Evolutionary conservation across 2,329 filamentous ascomycete genomes (phyloP).

Genomic region (Fusarium verticillioides): DNA sequence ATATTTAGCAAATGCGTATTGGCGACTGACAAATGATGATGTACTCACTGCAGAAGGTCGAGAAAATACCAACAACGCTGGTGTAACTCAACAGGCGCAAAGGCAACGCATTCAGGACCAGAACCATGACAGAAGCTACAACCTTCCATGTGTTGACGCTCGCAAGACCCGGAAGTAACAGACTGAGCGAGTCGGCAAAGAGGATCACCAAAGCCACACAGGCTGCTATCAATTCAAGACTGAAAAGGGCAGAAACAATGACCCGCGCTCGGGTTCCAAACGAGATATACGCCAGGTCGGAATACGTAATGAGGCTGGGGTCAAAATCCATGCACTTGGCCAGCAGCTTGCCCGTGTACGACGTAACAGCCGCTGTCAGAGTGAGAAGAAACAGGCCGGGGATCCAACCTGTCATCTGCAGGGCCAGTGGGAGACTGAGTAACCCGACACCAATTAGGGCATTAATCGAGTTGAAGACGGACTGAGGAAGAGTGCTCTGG

Average conservation of each 20-base stretch:
- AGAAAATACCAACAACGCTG: constrained; percentile 91
- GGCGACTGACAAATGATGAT: not conserved
- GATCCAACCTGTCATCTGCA: constrained; percentile 90
- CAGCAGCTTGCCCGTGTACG: constrained; percentile 86
- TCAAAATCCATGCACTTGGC: constrained; percentile 91
- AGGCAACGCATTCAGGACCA: constrained; percentile 87
- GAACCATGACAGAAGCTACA: constrained; percentile 79
- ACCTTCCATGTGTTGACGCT: constrained; percentile 83
- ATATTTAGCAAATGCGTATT: constrained; percentile 2
- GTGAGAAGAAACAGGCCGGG: constrained; percentile 80
- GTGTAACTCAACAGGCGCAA: constrained; percentile 87
- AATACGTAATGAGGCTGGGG: constrained; percentile 88
- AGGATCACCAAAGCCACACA: constrained; percentile 91
- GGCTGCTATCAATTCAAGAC: constrained; percentile 84
- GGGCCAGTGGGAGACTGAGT: constrained; percentile 85
- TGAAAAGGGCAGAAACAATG: constrained; percentile 86
- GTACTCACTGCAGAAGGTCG: constrained; percentile 83
- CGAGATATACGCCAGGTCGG: constrained; percentile 90
- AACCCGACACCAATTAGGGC: constrained; percentile 91
- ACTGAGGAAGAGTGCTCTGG: constrained; percentile 95
- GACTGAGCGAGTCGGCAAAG: constrained; percentile 89
- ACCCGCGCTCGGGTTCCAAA: constrained; percentile 86
- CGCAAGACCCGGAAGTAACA: constrained; percentile 76
- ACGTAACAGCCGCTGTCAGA: constrained; percentile 79
- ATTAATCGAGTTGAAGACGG: constrained; percentile 95